Evolutionary conservation across 495 filamentous ascomycete genomes (phyloP).

Genomic region (Margaritispora aquatica): DNA sequence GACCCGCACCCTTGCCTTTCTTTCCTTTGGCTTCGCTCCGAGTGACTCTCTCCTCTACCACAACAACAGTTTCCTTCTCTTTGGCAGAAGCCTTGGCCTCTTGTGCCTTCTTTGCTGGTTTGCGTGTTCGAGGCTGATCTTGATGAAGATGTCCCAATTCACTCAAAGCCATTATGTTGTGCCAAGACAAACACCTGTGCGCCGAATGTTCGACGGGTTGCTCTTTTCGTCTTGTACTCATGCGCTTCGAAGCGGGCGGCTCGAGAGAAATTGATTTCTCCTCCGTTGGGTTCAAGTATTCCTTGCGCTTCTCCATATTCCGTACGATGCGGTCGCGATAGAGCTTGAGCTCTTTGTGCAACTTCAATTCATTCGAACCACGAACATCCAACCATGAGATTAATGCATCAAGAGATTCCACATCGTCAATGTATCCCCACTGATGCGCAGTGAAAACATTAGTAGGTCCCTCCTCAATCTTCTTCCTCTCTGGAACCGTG

Average conservation of each 20-base stretch:
- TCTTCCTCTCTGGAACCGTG: conserved; percentile 80
- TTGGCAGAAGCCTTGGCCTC: neutral
- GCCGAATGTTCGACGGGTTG: conserved; percentile 50
- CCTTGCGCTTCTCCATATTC: conserved; percentile 72
- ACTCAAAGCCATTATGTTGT: conserved; percentile 67
- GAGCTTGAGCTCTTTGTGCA: conserved; percentile 74
- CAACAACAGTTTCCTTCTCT: neutral
- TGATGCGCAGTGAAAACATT: conserved; percentile 70
- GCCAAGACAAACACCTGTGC: conserved; percentile 76
- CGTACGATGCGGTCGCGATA: conserved; percentile 71
- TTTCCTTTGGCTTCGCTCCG: conserved; percentile 39
- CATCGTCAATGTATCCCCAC: conserved; percentile 87
- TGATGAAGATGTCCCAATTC: conserved; percentile 80
- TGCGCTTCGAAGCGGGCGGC: conserved; percentile 51
- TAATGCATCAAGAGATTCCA: conserved; percentile 66
- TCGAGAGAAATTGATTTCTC: conserved; percentile 33
- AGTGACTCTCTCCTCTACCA: conserved; percentile 28
- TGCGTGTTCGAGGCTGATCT: conserved; percentile 61
- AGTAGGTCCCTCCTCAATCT: conserved; percentile 76
- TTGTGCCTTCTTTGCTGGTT: conserved; percentile 46
- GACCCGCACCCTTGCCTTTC: conserved; percentile 34
- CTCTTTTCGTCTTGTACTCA: conserved; percentile 70
- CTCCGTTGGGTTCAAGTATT: conserved; percentile 58
- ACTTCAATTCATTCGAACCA: conserved; percentile 73
- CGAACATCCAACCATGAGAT: conserved; percentile 83